Base-by-base conservation (phyloP, 2,329 filamentous ascomycete species). In the Magnaporthiopsis poae region DNA sequence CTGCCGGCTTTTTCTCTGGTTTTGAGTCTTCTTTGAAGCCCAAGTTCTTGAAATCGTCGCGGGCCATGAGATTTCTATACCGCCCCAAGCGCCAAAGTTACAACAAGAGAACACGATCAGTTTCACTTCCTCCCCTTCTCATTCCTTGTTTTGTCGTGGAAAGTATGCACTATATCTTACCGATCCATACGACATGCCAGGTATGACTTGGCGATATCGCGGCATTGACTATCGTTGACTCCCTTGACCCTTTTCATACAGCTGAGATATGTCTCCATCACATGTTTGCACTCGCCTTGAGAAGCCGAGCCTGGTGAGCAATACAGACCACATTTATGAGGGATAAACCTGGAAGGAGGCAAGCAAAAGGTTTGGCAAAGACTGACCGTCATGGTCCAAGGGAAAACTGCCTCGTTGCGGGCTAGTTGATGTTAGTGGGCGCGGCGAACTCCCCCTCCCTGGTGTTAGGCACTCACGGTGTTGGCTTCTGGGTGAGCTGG, bases 391-490 rank as follows among this genome's bases (percentile, higher is more conserved):
- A 73, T 97, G 93, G 77, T 98, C 94, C 66, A 98, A 86, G n/a
- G 94, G 94, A 74, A 98, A 98, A 73, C 91, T 96, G 66, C 94
- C 94, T 72, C 93, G 88, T 76, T 97, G 90, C 5, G 94, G 94
- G 67, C 91, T 95, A 60, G 29, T 11, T 35, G 56, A 60, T 2
- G 52, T 65, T 59, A 64, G 27, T 9, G 31, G 18, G 31, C 9
- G 35, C n/a, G 27, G 11, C 2, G 56, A 13, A 62, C 2, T 36
- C 46, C 12, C 3, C n/a, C 36, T 67, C 64, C 29, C n/a, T 21
- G 46, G 8, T 25, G 46, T 21, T 11, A 9, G 7, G 56, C 15
- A 72, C 75, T 70, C 67, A 78, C 76, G 76, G 76, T 7, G 70
- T 70, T 9, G 76, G 76, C 62, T 76, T 74, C 36, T 71, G 70